Evolutionary conservation across 176 grass and related monocot genomes (phyloP), one percentile per base, ranked within the genome.

Genomic region (Guadua angustifolia): DNA sequence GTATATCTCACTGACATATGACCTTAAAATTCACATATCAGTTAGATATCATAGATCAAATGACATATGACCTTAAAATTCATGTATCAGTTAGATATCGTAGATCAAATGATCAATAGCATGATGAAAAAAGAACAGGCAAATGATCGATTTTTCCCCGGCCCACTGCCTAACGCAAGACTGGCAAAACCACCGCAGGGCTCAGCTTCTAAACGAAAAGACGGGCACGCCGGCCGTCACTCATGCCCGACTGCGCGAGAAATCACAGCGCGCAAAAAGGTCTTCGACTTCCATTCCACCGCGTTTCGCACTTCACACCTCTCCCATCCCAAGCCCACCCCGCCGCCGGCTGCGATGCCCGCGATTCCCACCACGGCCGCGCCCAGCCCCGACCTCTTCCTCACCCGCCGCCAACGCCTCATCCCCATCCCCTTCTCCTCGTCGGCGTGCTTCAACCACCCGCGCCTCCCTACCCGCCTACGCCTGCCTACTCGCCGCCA

Each of bases 401-500:
- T 75, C 83, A 43, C 15, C 9, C 51, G 17, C 71, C 82, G 53
- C 74, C 65, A 40, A 17, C 74, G 38, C 49, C 77, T 45, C 39
- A 64, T 65, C 64, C 35, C n/a, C 77, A 7, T 78, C 70, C 56
- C 52, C 82, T 44, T 7, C 33, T 3, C 55, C 75, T 82, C 46
- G 44, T 64, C 72, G 78, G 35, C 63, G 9, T 6, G 19, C 61
- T 44, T 49, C 67, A 56, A 49, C 18, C 15, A 5, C 55, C 73
- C 21, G 70, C 66, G 51, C 33, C 46, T 25, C 64, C 57, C 52
- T 6, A 3, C 80, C 13, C 17, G 72, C 7, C 80, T 53, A 17
- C 56, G 79, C 66, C 76, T 73, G 35, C 80, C 71, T n/a, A 40
- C 42, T 60, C 83, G 72, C 21, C 84, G 53, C 58, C 66, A 21